These are phyloP conservation scores for Sclerotinia nivalis DNA, from an alignment of 2,329 filamentous ascomycete species.

Conservation along the genomic window DNA sequence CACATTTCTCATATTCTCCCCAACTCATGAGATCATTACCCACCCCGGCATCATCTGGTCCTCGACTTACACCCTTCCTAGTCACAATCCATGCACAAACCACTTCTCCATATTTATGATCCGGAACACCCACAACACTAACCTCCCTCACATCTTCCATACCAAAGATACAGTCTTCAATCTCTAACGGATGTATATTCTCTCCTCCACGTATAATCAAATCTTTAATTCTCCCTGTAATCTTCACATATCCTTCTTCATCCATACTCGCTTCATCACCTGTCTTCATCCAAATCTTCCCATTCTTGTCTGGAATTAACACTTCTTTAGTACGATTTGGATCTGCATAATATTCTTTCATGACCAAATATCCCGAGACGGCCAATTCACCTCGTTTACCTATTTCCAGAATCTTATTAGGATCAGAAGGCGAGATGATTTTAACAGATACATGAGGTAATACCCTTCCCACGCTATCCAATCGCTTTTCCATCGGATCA, in stretches of 20 bases:
- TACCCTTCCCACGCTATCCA: conserved; percentile 72
- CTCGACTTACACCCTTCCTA: conserved; percentile 40
- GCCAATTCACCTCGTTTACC: conserved; percentile 77
- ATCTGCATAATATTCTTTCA: conserved; percentile 90
- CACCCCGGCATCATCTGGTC: conserved; percentile 35
- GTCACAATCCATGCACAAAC: conserved; percentile 82
- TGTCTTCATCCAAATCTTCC: conserved; percentile 77
- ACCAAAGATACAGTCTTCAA: conserved; percentile 83
- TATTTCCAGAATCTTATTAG: conserved; percentile 58
- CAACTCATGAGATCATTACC: conserved; percentile 24
- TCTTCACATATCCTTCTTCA: conserved; percentile 76
- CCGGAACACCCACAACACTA: conserved; percentile 80
- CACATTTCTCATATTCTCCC: background rate
- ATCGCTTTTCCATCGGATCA: conserved; percentile 65
- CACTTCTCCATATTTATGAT: conserved; percentile 80
- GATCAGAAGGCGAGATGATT: conserved; percentile 70
- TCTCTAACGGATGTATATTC: conserved; percentile 91
- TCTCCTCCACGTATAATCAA: conserved; percentile 93
- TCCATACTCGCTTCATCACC: conserved; percentile 92
- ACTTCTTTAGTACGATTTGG: conserved; percentile 67
- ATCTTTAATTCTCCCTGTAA: conserved; percentile 92
- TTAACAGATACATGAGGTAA: conserved; percentile 81
- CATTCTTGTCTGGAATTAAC: conserved; percentile 47
- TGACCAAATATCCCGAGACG: conserved; percentile 80
- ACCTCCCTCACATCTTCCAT: conserved; percentile 71